Evolutionary conservation across 1,284 basidiomycete genomes (phyloP), one percentile per base, ranked within the genome.

Genomic region (Irpex sp.): DNA sequence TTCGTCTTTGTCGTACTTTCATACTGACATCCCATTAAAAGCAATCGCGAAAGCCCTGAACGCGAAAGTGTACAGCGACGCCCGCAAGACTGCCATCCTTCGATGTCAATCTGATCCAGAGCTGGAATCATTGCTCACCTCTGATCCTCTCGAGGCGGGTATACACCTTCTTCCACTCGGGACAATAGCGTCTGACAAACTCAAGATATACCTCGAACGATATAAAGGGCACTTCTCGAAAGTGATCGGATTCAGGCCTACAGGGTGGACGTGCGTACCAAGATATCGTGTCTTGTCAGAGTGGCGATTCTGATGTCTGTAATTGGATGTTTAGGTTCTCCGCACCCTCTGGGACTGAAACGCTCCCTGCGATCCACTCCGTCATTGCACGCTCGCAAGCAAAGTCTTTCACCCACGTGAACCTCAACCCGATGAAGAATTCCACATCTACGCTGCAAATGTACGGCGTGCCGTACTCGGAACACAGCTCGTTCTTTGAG

Each of bases 401-500:
- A 57, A 82, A 82, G 62, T 77, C 81, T 11, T 97, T 93, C 76
- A 86, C 86, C 2, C 81, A 86, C 66, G 75, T 83, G 38, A 82
- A 90, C 70, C 81, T 98, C 5, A 86, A 82, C 61, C 84, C 89
- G 15, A 85, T 89, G 71, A 83, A 87, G 54, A 92, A 91, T 65
- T 92, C 92, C 6, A 89, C 88, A 15, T 67, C 84, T 19, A 76
- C 82, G 47, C 76, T 92, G 62, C 89, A 91, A 77, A 81, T 97
- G 62, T 95, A 89, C 71, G 89, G 94, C 37, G 93, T 98, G 13
- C 97, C 97, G 3, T 98, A 98, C 74, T 97, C 94, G 3, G 96
- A 98, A 74, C 96, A 99, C 74, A 96, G 93, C 58, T 95, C 92
- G 40, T 97, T 97, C 76, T 92, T 92, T 69, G 96, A 97, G 76